Evolutionary conservation across 495 filamentous ascomycete species (phyloP).

Genomic region (Neurospora sp.): DNA sequence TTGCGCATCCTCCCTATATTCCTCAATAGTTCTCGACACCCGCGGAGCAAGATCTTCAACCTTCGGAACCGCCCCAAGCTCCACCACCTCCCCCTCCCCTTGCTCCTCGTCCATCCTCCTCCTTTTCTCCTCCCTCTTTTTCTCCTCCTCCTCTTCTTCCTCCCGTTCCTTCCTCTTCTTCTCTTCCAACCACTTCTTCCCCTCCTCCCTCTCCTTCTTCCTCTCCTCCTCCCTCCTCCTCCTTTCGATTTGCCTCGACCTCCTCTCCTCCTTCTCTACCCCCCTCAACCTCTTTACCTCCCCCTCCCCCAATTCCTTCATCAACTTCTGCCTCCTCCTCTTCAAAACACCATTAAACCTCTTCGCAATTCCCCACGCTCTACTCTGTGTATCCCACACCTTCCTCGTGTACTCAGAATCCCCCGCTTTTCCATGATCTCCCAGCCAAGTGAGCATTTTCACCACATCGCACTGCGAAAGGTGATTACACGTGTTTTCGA

Average conservation of each 20-base stretch:
- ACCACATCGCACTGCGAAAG: accelerated
- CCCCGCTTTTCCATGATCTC: accelerated
- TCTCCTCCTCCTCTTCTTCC: background rate
- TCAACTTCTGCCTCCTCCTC: background rate
- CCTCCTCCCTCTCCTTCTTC: background rate
- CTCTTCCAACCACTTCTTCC: too few species aligned
- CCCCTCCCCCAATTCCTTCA: background rate
- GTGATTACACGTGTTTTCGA: background rate
- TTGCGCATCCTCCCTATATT: too few species aligned
- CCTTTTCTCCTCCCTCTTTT: background rate
- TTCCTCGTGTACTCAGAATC: accelerated
- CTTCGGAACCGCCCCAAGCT: background rate
- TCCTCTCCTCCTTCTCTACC: background rate
- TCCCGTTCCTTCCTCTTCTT: background rate
- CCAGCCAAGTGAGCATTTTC: background rate
- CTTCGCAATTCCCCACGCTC: background rate
- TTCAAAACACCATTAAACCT: background rate
- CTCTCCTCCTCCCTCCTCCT: background rate
- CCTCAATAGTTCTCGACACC: background rate
- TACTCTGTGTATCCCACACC: background rate
- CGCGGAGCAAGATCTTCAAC: background rate
- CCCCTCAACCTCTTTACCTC: background rate
- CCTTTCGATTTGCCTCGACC: too few species aligned
- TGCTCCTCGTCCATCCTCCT: background rate
- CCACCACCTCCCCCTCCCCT: background rate